Conservation (phyloP, 2,329 filamentous ascomycete species). For the Aspergillus unguis region DNA sequence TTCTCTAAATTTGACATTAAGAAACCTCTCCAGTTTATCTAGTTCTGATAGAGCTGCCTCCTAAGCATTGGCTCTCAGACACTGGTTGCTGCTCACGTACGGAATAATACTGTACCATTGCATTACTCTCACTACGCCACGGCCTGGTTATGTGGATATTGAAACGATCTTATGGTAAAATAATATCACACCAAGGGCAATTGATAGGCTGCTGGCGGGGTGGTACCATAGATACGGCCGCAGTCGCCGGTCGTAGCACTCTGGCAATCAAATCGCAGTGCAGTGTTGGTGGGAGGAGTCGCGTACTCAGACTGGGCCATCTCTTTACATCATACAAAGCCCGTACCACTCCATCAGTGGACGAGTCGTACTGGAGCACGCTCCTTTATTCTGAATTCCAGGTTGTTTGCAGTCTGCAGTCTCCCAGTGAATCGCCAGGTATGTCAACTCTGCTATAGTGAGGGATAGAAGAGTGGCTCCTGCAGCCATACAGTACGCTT, state of each 20-base stretch:
- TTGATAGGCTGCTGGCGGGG: constrained; percentile 7
- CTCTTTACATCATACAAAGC: constrained; percentile 15
- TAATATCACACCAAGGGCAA: constrained; percentile 10
- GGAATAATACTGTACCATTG: constrained; percentile 13
- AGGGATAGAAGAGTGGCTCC: constrained; percentile 3
- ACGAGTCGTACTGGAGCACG: constrained; percentile 3
- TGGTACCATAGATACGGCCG: constrained; percentile 11
- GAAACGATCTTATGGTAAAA: constrained; percentile 11
- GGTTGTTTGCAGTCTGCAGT: too few species aligned
- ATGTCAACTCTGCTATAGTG: background rate
- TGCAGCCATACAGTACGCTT: too few species aligned
- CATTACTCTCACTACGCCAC: constrained; percentile 15
- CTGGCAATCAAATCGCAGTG: constrained; percentile 1
- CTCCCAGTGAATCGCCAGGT: too few species aligned
- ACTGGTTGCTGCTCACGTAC: constrained; percentile 5
- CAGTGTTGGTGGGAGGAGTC: constrained; percentile 4
- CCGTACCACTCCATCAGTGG: constrained; percentile 11
- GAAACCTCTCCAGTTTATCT: background rate
- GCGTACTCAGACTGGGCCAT: background rate
- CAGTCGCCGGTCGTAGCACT: constrained; percentile 3
- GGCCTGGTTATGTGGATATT: constrained; percentile 13
- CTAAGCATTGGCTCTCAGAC: constrained; percentile 1
- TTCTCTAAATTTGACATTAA: background rate
- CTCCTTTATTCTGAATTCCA: too few species aligned
- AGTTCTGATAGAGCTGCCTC: background rate